Percentiles rank a stretch among this genome's conserved stretches.
Conservation (phyloP, 2,329 filamentous ascomycete species). For the Phialemoniopsis sp. region DNA sequence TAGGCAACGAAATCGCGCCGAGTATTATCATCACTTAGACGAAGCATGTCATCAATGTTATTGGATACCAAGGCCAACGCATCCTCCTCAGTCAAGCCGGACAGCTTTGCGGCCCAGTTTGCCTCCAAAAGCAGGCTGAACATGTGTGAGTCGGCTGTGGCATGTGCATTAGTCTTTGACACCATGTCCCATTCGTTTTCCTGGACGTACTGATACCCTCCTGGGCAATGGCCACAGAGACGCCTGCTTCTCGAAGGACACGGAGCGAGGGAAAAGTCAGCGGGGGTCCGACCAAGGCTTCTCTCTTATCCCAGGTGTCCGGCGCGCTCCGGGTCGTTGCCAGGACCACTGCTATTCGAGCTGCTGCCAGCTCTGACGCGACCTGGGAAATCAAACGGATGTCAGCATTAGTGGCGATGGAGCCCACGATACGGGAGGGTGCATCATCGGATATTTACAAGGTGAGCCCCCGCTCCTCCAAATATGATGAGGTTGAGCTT, state of each 20-base stretch:
- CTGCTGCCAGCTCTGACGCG: slow-evolving; percentile 29
- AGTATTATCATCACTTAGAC: too few species aligned
- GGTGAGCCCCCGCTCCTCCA: slow-evolving; percentile 32
- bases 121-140: slow-evolving; percentile 33
- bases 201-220: slow-evolving; percentile 15
- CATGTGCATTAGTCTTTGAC: slow-evolving; percentile 8
- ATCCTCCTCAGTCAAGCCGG: slow-evolving; percentile 23
- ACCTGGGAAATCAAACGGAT: slow-evolving; percentile 16
- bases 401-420: too few species aligned
- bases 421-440: too few species aligned
- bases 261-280: slow-evolving; percentile 31
- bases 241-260: slow-evolving; percentile 32
- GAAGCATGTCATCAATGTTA: slow-evolving; percentile 37
- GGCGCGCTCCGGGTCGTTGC: slow-evolving; percentile 29
- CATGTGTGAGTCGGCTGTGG: slow-evolving; percentile 27
- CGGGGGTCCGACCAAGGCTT: slow-evolving; percentile 34
- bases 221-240: slow-evolving; percentile 27
- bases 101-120: slow-evolving; percentile 33
- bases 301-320: slow-evolving; percentile 27
- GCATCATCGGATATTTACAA: slow-evolving; percentile 17
- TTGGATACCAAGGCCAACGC: slow-evolving; percentile 29
- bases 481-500: slow-evolving; percentile 29
- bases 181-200: too few species aligned
- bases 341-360: slow-evolving; percentile 37
- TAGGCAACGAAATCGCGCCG: too few species aligned